These are phyloP conservation scores for Maudiozyma humilis DNA, from an alignment of 1,139 yeast genomes.

Conservation along the genomic window DNA sequence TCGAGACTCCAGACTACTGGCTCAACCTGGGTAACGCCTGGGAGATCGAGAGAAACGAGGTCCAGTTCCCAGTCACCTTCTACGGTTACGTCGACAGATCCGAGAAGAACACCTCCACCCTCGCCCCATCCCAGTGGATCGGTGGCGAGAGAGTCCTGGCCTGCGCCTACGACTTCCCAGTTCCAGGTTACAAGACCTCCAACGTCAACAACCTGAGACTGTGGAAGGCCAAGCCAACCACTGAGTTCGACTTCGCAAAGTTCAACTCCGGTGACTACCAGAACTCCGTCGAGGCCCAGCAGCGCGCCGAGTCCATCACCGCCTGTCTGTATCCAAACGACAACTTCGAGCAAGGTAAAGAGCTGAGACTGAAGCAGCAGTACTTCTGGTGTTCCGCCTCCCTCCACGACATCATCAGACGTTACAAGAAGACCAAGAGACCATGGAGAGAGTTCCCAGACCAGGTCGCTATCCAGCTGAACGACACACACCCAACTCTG, in stretches of 20 bases:
- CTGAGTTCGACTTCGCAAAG: constrained; percentile 85
- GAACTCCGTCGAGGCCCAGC: constrained; percentile 76
- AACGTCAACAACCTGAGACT: constrained; percentile 84
- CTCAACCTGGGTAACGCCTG: constrained; percentile 80
- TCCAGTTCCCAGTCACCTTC: constrained; percentile 87
- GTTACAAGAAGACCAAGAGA: constrained; percentile 73
- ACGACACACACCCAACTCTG: constrained; percentile 91
- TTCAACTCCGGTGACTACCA: constrained; percentile 89
- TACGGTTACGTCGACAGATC: constrained; percentile 75
- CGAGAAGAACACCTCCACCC: constrained; percentile 43
- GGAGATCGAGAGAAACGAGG: constrained; percentile 83
- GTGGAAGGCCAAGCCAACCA: constrained; percentile 86
- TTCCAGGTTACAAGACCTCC: constrained; percentile 79
- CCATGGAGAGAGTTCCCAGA: constrained; percentile 81
- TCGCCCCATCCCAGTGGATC: constrained; percentile 52
- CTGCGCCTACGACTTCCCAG: constrained; percentile 87
- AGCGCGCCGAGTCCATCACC: constrained; percentile 83
- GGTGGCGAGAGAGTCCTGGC: constrained; percentile 89
- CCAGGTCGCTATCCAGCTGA: constrained; percentile 83
- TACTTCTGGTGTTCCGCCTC: constrained; percentile 97
- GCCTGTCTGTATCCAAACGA: constrained; percentile 91
- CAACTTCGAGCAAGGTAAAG: constrained; percentile 86
- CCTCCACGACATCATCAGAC: constrained; percentile 79
- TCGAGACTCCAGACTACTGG: constrained; percentile 94
- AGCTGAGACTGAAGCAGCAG: constrained; percentile 86